phyloP scores from a whole-genome alignment of 306 rosid species.

The Malus asiatica region DNA sequence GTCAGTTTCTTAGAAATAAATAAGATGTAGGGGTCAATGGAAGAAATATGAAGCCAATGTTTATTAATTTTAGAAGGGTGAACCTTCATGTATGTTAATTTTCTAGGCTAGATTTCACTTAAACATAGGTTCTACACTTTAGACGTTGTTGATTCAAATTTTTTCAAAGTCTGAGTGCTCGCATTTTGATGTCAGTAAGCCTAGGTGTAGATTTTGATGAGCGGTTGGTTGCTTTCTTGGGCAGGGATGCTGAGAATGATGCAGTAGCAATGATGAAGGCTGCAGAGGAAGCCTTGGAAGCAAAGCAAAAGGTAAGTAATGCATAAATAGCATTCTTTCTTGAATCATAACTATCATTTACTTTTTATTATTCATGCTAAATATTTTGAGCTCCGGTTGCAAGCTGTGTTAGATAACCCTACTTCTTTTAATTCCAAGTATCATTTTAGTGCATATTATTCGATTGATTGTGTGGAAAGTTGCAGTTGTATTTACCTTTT shows the following conservation, averaged over 20 bases:
- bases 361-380: background rate
- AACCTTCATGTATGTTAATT: background rate
- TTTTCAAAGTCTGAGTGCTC: background rate
- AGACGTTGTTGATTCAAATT: background rate
- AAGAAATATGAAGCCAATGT: background rate
- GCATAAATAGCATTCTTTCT: background rate
- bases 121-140: background rate
- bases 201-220: conserved; percentile 26
- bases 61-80: background rate
- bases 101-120: background rate
- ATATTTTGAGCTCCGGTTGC: background rate
- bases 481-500: background rate
- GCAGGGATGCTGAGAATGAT: conserved; percentile 77
- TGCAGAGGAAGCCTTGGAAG: conserved; percentile 79
- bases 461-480: background rate
- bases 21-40: background rate
- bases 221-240: conserved; percentile 22
- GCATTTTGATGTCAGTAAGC: conserved; percentile 4
- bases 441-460: background rate
- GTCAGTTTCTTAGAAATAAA: background rate
- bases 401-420: background rate
- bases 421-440: background rate
- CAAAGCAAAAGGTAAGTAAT: conserved; percentile 61
- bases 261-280: conserved; percentile 73
- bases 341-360: background rate